Evolutionary conservation across 2,329 filamentous ascomycete species (phyloP), one percentile per base, ranked within the genome.

Genomic region (Phaeoacremonium minimum): DNA sequence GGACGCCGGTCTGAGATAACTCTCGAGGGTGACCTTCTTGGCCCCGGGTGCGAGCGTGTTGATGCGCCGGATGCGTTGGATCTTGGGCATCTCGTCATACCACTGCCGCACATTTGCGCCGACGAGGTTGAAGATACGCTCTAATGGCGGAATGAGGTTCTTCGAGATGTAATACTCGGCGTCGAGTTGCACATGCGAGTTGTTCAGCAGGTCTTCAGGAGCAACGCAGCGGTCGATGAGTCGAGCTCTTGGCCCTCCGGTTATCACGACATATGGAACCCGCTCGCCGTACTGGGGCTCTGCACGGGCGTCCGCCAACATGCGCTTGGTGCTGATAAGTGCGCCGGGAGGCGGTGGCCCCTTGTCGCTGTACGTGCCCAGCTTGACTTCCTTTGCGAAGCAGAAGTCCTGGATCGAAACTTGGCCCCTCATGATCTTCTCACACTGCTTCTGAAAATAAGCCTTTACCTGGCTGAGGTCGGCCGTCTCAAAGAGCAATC

Each of bases 91-190:
- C 61, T 96, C 89, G 45, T 95, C 88, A 53, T 89, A 97, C 93
- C 93, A 98, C 41, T 79, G 75, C 14, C 86, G 70, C 1, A 97
- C 86, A 55, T 93, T 95, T 19, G 89, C 93, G 6, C 93, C 93
- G 3, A 97, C 86, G 4, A 98, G 81, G 52, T 93, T 95, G 67
- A 98, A 96, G 46, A 98, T 96, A 18, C 93, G 83, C 60, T 97
- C 91, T 1, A 98, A 73, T 1, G 93, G 93, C 6, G 93, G 93
- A 33, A 98, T 94, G 7, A 98, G 57, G 55, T 96, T 97, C 66
- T 96, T 97, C 14, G 77, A 80, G 51, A 98, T 97, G 66, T 98
- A 98, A 62, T 98, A 98, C 49, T 96, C 89, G 0, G 90, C 83
- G 53, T 98, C 93, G 14, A 98, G 75, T 49, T 88, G 82, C 34